Evolutionary conservation across 805 yeast species (phyloP).

Genomic region (Myxozyma udenii): DNA sequence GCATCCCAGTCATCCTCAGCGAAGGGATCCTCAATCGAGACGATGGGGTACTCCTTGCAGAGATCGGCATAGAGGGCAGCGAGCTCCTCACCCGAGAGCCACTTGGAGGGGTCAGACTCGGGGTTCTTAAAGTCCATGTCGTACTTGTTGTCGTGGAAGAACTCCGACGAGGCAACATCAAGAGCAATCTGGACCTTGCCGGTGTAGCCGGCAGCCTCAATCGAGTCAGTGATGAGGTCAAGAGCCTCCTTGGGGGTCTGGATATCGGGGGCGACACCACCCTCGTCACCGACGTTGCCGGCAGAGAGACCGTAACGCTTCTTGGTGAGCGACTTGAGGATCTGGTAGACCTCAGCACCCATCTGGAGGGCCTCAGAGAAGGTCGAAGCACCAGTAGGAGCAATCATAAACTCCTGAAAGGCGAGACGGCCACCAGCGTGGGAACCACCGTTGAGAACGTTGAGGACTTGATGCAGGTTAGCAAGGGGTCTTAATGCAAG

Average conservation of each 20-base stretch:
- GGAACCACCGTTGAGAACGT: constrained; percentile 98
- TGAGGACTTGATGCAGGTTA: constrained; percentile 57
- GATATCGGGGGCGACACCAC: constrained; percentile 99
- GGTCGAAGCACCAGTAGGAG: constrained; percentile 83
- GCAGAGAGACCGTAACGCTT: constrained; percentile 96
- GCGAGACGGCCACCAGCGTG: constrained; percentile 99
- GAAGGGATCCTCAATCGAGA: constrained; percentile 97
- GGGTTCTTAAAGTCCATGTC: constrained; percentile 99
- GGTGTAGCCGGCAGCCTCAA: constrained; percentile 90
- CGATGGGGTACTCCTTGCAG: constrained; percentile 90
- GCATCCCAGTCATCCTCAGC: constrained; percentile 99
- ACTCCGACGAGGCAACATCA: constrained; percentile 97
- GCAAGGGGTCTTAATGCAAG: not conserved
- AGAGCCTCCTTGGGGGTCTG: constrained; percentile 95
- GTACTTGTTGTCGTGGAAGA: constrained; percentile 94
- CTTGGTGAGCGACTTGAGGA: constrained; percentile 87
- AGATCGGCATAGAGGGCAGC: constrained; percentile 79
- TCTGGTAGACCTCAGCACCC: constrained; percentile 98
- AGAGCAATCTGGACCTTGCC: constrained; percentile 90
- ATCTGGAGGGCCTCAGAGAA: constrained; percentile 96
- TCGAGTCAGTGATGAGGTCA: constrained; percentile 87
- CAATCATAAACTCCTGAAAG: constrained; percentile 99
- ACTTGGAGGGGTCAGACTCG: constrained; percentile 80
- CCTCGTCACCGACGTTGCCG: constrained; percentile 99
- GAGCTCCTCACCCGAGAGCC: constrained; percentile 85